Evolutionary conservation across 805 yeast species (phyloP).

Genomic region (Kuraishia floccosa): DNA sequence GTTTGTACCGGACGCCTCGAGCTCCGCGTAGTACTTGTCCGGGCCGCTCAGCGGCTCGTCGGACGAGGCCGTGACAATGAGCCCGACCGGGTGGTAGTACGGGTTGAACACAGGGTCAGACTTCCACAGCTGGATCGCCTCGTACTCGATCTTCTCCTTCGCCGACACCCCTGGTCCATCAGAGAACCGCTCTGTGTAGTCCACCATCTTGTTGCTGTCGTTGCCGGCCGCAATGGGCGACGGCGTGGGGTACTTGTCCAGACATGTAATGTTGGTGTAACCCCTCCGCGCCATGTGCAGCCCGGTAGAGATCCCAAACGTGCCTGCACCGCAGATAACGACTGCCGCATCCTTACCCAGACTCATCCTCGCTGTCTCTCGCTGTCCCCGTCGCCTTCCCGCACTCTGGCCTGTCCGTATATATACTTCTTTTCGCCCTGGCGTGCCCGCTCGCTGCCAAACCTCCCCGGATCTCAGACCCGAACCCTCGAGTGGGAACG

Average conservation of each 20-base stretch:
- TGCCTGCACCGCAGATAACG: constrained; percentile 23
- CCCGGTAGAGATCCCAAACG: constrained; percentile 25
- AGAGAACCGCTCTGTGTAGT: constrained; percentile 6
- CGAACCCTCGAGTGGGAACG: no score
- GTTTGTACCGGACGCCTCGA: neutral
- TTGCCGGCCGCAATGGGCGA: constrained; percentile 23
- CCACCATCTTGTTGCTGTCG: constrained; percentile 23
- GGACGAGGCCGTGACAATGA: constrained; percentile 9
- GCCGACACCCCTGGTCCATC: neutral
- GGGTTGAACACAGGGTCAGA: constrained; percentile 14
- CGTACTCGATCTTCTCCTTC: constrained; percentile 11
- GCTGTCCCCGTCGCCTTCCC: no score
- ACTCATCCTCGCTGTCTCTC: no score
- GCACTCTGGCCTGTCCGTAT: no score
- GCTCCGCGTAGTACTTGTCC: constrained; percentile 12
- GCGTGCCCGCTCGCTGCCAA: no score
- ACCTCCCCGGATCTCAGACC: no score
- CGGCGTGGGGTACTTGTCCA: constrained; percentile 19
- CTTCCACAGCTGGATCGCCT: constrained; percentile 17
- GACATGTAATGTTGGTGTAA: constrained; percentile 10
- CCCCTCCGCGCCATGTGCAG: constrained; percentile 18
- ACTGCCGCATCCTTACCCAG: no score
- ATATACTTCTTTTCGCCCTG: no score
- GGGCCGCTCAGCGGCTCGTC: constrained; percentile 2
- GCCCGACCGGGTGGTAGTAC: constrained; percentile 16